Conservation (phyloP, 2,329 filamentous ascomycete genomes). For the Ophiognomonia clavigignenti-juglandacearum region DNA sequence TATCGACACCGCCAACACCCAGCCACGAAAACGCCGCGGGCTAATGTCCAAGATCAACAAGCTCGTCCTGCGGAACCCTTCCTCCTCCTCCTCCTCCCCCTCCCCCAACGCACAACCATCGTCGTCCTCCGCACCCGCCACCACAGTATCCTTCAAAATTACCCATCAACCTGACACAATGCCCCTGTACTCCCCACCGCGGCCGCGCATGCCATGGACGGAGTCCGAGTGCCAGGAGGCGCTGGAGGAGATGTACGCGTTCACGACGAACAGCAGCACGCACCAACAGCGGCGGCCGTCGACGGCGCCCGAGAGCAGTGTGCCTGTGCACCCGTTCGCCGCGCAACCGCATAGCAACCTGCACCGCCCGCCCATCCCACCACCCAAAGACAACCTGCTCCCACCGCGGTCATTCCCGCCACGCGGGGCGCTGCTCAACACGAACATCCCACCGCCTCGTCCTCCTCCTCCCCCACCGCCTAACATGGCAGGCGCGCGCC, state of each 20-base stretch:
- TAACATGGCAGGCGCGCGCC: not conserved
- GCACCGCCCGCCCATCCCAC: not conserved
- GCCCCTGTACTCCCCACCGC: constrained; percentile 3
- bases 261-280: not conserved
- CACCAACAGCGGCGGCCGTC: not conserved
- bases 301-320: not conserved
- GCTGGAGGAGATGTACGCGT: constrained; percentile 2
- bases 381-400: not conserved
- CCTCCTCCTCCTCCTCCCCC: not conserved
- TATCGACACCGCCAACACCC: constrained; percentile 1
- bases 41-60: constrained; percentile 10
- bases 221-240: constrained; percentile 10
- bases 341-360: no score
- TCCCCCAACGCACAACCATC: no score
- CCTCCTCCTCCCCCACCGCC: not conserved
- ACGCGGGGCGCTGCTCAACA: not conserved
- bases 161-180: constrained; percentile 10
- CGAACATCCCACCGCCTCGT: not conserved
- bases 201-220: constrained; percentile 3
- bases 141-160: constrained; percentile 2
- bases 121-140: not conserved
- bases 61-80: constrained; percentile 1
- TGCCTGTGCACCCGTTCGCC: no score
- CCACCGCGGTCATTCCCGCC: not conserved
- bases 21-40: no score